Percentiles rank a stretch among this genome's conserved stretches.
Conservation (phyloP, 371 early-diverging fungal genomes). For the Parasitella parasitica region DNA sequence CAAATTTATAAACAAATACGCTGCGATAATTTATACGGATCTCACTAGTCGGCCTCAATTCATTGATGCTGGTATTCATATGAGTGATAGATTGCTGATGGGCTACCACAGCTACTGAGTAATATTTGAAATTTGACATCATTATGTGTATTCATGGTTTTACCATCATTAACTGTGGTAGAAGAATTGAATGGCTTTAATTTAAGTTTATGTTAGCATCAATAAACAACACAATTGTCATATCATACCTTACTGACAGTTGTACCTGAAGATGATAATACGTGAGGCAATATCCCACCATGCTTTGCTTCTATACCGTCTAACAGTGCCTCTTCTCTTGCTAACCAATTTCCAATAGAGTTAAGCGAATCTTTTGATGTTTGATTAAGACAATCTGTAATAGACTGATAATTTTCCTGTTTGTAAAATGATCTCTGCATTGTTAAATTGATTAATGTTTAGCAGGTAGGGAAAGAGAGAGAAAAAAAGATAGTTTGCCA, state of each 20-base stretch:
- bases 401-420: no score
- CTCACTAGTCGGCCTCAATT: slow-evolving; percentile 16
- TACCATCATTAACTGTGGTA: background rate
- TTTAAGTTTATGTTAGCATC: background rate
- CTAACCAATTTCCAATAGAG: slow-evolving; percentile 28
- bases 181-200: background rate
- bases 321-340: slow-evolving; percentile 28
- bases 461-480: no score
- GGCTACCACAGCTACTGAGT: background rate
- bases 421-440: no score
- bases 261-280: no score
- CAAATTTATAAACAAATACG: background rate
- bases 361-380: no score
- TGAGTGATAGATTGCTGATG: background rate
- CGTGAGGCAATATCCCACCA: background rate
- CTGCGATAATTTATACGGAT: slow-evolving; percentile 18
- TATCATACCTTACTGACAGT: no score
- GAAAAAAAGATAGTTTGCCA: no score
- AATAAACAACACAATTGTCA: background rate
- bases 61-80: background rate
- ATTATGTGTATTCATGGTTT: background rate
- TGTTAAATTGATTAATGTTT: no score
- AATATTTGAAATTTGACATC: background rate
- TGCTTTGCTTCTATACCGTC: background rate
- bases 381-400: no score